Evolutionary conservation across 768 basidiomycete species (phyloP), one percentile per base, ranked within the genome.

Genomic region (Tubosaeta brunneosetosa): DNA sequence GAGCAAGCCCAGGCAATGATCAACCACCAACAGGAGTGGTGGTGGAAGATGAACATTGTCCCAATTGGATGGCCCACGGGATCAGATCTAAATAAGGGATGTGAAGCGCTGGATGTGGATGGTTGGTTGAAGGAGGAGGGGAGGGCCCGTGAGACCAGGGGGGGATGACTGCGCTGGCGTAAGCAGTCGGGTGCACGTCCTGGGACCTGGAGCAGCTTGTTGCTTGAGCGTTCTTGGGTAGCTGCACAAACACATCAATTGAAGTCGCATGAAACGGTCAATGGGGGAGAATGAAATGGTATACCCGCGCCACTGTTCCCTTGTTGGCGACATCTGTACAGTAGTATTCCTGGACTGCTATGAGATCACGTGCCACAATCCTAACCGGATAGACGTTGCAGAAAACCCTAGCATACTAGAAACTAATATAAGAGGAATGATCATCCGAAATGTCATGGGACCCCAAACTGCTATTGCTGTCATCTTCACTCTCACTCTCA

Each of bases 181-280:
- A 97, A 5, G 92, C 92, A 3, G 92, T 95, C 1, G 94, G 94
- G 62, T 97, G 94, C 0, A 97, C 94, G 61, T 97, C 94, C 60
- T 94, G 90, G 6, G 94, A 2, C 88, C 87, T 36, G 94, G 94
- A 7, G 94, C 90, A 38, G 91, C 87, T 41, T 2, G 86, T 81
- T 10, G 73, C 72, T 66, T 95, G 90, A 0, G 88, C 91, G 51
- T 80, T 87, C 72, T 84, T 86, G 52, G 97, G 70, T 9, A 97
- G 70, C 60, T 82, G 77, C 16, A 97, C 22, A 22, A 22, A 22
- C 22, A 22, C 22, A 22, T 22, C 22, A 22, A 22, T 22, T 22
- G 22, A 22, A 22, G 22, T 22, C 22, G 22, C 22, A 3, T 22
- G 22, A 22, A 22, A 22, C 22, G 22, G 22, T 22, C 22, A 22